Evolutionary conservation across 2,329 filamentous ascomycete genomes (phyloP).

Genomic region (Neonectria ditissima): DNA sequence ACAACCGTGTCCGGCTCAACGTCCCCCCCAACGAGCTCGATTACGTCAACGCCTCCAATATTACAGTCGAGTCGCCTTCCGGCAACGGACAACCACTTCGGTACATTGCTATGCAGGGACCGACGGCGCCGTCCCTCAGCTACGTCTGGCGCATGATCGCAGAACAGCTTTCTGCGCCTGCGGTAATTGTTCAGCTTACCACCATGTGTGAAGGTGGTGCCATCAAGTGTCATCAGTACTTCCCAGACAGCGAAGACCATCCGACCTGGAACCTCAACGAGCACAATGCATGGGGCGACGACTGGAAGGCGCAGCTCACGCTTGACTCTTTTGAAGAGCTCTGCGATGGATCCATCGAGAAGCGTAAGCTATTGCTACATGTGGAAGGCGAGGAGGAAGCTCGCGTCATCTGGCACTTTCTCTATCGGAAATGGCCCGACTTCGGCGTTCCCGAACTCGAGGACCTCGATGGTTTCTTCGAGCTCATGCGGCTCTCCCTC

Average conservation of each 20-base stretch:
- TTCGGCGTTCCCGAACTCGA: conserved; percentile 82
- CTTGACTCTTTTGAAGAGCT: conserved; percentile 72
- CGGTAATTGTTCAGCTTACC: conserved; percentile 94
- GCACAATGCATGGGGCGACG: conserved; percentile 72
- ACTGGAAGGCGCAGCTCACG: conserved; percentile 75
- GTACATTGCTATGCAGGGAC: conserved; percentile 96
- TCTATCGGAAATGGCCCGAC: conserved; percentile 91
- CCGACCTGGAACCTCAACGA: conserved; percentile 70
- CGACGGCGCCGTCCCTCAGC: conserved; percentile 78
- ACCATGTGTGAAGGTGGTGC: conserved; percentile 82
- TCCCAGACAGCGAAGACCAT: conserved; percentile 70
- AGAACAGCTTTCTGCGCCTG: conserved; percentile 77
- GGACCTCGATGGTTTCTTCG: conserved; percentile 75
- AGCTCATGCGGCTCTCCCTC: conserved; percentile 75
- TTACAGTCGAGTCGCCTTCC: conserved; percentile 63
- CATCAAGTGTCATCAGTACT: conserved; percentile 93
- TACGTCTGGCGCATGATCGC: conserved; percentile 98
- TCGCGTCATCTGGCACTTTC: conserved; percentile 82
- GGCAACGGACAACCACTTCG: conserved; percentile 58
- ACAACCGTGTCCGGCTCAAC: conserved; percentile 83
- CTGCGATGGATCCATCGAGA: conserved; percentile 71
- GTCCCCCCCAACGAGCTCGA: conserved; percentile 80
- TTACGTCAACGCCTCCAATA: conserved; percentile 86
- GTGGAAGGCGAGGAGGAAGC: conserved; percentile 58
- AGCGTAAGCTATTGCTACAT: conserved; percentile 77